Base-by-base conservation (phyloP, 2,329 filamentous ascomycete genomes). In the Hypoxylon sp. region DNA sequence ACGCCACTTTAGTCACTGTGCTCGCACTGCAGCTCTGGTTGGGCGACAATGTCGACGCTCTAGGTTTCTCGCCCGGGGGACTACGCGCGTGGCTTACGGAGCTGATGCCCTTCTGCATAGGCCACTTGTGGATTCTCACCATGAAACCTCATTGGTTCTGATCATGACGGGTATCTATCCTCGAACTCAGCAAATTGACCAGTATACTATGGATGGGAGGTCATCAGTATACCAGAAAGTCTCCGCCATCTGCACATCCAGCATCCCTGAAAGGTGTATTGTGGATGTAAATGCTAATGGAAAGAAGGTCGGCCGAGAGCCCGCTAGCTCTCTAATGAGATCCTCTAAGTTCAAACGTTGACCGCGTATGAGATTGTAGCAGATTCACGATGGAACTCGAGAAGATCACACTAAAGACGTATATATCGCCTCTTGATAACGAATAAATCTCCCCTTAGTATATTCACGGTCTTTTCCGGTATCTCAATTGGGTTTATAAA, bases 91-190 rank as follows among this genome's bases (percentile, higher is more conserved):
- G 69, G 63, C 60, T 69, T 11, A 43, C 58, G 32, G 69, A 69
- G 45, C 19, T 71, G 28, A 58, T 60, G 52, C 69, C 69, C 36
- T 71, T 71, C 34, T 69, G 60, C 25, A n/a, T 71, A 7, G 67
- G 69, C 21, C 69, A 71, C 17, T 36, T 71, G n/a, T 69, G 69
- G 69, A 17, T 71, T 65, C 67, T 71, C 2, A 41, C 41, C 10
- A 19, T 28, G 41, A 69, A 63, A 30, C 51, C 67, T 2, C 67
- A 71, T 56, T 71, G 69, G 69, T 69, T 71, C 38, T 65, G 38
- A 67, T 63, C 13, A 13, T 28, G 14, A 49, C 25, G 21, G 4
- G 2, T 1, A 11, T 11, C 7, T 30, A 23, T 14, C 36, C 10
- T 14, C 2, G 11, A 25, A 3, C 21, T 19, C 25, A 28, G 21